phyloP scores from a whole-genome alignment of 2,329 filamentous ascomycete genomes.

The Fonsecaea multimorphosa region DNA sequence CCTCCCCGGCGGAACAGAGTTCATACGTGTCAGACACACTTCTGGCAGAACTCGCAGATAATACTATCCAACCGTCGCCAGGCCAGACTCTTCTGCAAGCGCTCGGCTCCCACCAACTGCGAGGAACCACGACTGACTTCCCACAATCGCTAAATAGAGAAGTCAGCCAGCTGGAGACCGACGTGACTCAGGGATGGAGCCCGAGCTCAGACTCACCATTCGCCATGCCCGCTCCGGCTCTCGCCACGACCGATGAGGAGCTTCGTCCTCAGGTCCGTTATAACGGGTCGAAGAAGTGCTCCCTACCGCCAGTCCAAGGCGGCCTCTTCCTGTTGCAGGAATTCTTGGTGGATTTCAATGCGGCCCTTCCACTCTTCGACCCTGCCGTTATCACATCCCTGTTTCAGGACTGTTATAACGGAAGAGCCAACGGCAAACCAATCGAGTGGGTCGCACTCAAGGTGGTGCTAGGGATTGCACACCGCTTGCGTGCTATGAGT shows the following conservation, averaged over 20 bases:
- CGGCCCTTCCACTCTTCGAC: slow-evolving; percentile 96
- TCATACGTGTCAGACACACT: slow-evolving; percentile 2
- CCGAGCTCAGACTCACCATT: neutral
- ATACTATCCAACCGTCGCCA: neutral
- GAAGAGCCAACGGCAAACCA: slow-evolving; percentile 87
- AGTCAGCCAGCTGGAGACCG: neutral
- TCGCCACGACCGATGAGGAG: slow-evolving; percentile 18
- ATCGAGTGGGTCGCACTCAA: slow-evolving; percentile 99
- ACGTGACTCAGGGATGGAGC: slow-evolving; percentile 15
- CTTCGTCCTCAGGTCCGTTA: slow-evolving; percentile 16
- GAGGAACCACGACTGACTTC: neutral
- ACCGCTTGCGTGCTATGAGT: slow-evolving; percentile 93
- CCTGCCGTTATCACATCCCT: slow-evolving; percentile 97
- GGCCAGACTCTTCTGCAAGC: slow-evolving; percentile 16
- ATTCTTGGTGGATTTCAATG: slow-evolving; percentile 98
- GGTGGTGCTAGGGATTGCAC: slow-evolving; percentile 85
- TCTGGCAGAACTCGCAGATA: neutral
- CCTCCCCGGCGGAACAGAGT: slow-evolving; percentile 42
- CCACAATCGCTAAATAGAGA: neutral
- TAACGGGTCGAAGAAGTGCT: slow-evolving; percentile 26
- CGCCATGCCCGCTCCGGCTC: neutral
- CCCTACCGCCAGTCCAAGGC: slow-evolving; percentile 82
- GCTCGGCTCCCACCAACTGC: neutral
- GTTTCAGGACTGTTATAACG: slow-evolving; percentile 89
- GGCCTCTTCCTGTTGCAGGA: slow-evolving; percentile 86